A percentile compares a stretch with the other conserved stretches of the same genome.
phyloP scores from a whole-genome alignment of 768 basidiomycete genomes.

The Rubroboletus pulcherrimus region DNA sequence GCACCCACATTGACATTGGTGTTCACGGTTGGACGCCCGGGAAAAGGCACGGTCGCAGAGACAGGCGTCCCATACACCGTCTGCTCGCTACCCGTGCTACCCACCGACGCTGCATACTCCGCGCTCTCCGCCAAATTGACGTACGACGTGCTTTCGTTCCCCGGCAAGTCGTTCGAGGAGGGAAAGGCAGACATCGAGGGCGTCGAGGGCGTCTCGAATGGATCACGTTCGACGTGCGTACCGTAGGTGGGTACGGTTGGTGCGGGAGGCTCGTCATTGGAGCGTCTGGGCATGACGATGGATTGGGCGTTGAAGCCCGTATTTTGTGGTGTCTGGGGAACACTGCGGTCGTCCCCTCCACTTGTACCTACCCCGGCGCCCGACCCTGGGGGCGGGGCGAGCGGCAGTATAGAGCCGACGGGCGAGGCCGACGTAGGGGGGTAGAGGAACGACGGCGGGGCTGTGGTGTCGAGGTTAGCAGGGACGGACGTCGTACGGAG shows the following conservation, averaged over 20 bases:
- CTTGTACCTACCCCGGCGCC: neutral
- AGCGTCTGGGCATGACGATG: slow-evolving; percentile 22
- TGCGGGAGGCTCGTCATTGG: slow-evolving; percentile 31
- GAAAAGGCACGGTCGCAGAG: slow-evolving; percentile 1
- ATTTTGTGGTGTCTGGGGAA: slow-evolving; percentile 23
- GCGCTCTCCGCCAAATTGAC: neutral
- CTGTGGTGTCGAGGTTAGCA: slow-evolving; percentile 11
- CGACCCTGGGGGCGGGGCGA: slow-evolving; percentile 15
- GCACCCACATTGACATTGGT: neutral
- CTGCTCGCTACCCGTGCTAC: slow-evolving; percentile 15
- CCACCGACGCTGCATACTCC: slow-evolving; percentile 5
- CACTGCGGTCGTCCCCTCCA: slow-evolving; percentile 1
- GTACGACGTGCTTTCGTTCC: neutral
- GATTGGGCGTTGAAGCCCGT: slow-evolving; percentile 19
- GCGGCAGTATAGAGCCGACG: slow-evolving; percentile 2
- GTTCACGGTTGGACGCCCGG: neutral
- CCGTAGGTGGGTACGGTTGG: slow-evolving; percentile 19
- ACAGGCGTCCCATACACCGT: slow-evolving; percentile 14
- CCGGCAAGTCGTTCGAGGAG: slow-evolving; percentile 17
- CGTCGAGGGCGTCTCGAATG: slow-evolving; percentile 29
- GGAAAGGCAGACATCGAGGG: slow-evolving; percentile 28
- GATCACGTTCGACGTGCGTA: slow-evolving; percentile 13
- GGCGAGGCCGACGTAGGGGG: slow-evolving; percentile 15
- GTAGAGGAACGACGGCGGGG: slow-evolving; percentile 22
- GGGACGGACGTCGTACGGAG: slow-evolving; percentile 20